Evolutionary conservation across 1,284 basidiomycete genomes (phyloP), one percentile per base, ranked within the genome.

Genomic region (Sphagnurus paluster): DNA sequence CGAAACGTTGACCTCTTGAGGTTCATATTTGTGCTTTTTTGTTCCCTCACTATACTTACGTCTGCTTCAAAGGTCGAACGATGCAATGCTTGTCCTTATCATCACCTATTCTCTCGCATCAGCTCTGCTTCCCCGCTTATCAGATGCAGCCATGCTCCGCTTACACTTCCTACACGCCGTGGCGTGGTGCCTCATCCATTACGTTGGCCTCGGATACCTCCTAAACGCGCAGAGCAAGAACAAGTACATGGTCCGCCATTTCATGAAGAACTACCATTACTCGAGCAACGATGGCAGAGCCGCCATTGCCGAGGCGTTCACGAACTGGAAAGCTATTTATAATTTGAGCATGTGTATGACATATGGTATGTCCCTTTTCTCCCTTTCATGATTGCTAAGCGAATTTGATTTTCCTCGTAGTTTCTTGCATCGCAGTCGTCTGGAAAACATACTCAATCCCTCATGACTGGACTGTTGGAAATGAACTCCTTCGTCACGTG

Each of bases 311-410:
- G 96, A 98, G 63, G 92, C 95, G 0, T 99, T 98, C 60, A 75
- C 77, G 25, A 96, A 96, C 65, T 99, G 95, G 94, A 98, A 98
- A 68, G 77, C 79, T 5, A 77, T 91, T 28, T 98, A 96, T 68
- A 98, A 98, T 66, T 70, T 94, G 63, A 93, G 89, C 62, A 76
- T 96, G 70, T 87, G 87, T 62, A 97, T 98, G 93, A 95, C 89
- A 6, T 98, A 98, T 66, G 82, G 91, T 91, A 55, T 33, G 80
- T 76, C 10, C 24, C 17, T 16, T 16, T 8, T 21, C 19, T 30
- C 30, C 17, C 17, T 41, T 20, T 14, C 9, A 7, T 16, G 19
- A 14, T 4, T 3, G 17, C 17, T 46, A 26, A 4, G 24, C 26
- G 17, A 46, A 4, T 34, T 25, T 13, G 19, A 23, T n/a, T 39